A percentile compares a stretch with the other conserved stretches of the same genome.
Evolutionary conservation across 192 early-diverging fungal genomes (phyloP).

Genomic region (Rhizophagus clarus): DNA sequence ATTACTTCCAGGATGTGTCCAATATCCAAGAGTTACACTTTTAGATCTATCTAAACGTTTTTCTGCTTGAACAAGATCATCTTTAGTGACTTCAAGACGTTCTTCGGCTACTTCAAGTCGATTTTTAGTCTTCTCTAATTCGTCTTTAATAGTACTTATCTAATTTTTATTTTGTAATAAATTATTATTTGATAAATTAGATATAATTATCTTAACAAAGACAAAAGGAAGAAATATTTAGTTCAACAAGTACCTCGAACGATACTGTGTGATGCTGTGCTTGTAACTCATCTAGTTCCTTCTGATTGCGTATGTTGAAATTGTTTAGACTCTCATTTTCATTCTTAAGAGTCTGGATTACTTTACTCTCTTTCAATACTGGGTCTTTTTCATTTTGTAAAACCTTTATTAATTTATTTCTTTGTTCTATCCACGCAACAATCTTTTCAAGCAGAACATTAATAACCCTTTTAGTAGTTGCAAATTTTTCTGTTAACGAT

Average conservation of each 20-base stretch:
- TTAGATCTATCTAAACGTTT: slow-evolving; percentile 19
- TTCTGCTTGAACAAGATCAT: not conserved
- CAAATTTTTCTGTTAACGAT: not conserved
- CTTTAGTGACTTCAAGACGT: slow-evolving; percentile 1
- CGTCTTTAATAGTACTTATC: not conserved
- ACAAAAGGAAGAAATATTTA: not conserved
- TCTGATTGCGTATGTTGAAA: not conserved
- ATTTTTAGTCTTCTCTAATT: not conserved
- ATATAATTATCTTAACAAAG: not conserved
- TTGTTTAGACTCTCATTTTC: not conserved
- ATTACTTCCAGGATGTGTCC: not conserved
- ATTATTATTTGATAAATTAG: not conserved
- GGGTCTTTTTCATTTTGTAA: not conserved
- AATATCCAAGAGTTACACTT: not conserved
- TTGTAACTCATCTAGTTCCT: not conserved
- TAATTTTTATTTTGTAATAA: slow-evolving; percentile 1
- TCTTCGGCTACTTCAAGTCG: not conserved
- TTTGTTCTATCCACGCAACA: not conserved
- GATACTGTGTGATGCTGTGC: not conserved
- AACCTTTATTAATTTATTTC: not conserved
- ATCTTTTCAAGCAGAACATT: not conserved
- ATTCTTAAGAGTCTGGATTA: not conserved
- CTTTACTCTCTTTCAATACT: not conserved
- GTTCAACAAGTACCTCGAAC: not conserved
- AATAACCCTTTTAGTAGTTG: not conserved